Base-by-base conservation (phyloP, 2,329 filamentous ascomycete species). In the Aureobasidium sp. region DNA sequence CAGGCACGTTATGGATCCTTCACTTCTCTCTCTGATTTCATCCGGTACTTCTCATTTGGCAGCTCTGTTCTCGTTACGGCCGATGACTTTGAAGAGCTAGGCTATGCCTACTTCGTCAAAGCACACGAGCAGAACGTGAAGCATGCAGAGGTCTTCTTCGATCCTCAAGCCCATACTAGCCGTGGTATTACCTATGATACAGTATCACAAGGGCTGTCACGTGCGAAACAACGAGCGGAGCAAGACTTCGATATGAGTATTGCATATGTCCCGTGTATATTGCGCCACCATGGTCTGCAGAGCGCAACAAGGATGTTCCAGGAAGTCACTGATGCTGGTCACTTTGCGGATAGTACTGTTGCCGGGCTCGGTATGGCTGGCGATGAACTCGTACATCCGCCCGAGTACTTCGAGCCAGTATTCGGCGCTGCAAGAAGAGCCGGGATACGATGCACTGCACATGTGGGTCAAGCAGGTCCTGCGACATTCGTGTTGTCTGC, bases 61-160 rank as follows among this genome's bases (percentile, higher is more conserved):
- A 57, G 51, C 21, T 36, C 36, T 4, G 51, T 58, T 30, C 39
- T 62, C 30, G 9, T 36, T n/a, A 57, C 51, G 50, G 42, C 42
- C 29, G 25, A 49, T 5, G 60, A 62, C 45, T 58, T 62, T 16
- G 32, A 49, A 13, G 51, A 62, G 7, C 42, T 62, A 29, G 47
- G 6, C 10, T 62, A 58, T 37, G 30, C 14, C 42, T 62, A 62
- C 44, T 45, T 62, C 8, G 14, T 13, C 14, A 57, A 50, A 50
- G 49, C 42, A 36, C 42, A 50, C 11, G 36, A 32, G 16, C 60
- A 62, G 30, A 49, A 45, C n/a, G 50, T 62, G 25, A 29, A 36
- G 42, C 60, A 62, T 51, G 59, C 61, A 25, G 63, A 65, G 45
- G 61, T 63, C 11, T 65, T 65, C 54, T 65, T 65, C 54, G 63